Evolutionary conservation across 495 filamentous ascomycete species (phyloP).

Genomic region (Clohesyomyces aquaticus): DNA sequence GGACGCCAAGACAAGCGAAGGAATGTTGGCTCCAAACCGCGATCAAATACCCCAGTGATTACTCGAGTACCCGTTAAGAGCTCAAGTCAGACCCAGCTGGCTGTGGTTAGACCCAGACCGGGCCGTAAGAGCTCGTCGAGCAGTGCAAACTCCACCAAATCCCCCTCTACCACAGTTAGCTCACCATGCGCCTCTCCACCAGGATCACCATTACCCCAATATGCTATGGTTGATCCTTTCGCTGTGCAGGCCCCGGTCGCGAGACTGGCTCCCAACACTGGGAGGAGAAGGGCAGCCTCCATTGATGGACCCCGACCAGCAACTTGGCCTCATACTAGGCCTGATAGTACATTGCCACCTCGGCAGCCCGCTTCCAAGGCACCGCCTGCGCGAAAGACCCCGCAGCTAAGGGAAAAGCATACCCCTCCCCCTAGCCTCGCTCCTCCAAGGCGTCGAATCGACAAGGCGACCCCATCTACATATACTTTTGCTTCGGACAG

Average conservation of each 20-base stretch:
- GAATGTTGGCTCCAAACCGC: conserved; percentile 16
- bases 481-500: conserved; percentile 48
- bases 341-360: conserved; percentile 9
- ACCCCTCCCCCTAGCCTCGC: not conserved
- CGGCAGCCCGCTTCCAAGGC: conserved; percentile 9
- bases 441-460: conserved; percentile 22
- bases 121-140: conserved; percentile 30
- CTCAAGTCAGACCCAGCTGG: conserved; percentile 34
- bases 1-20: conserved; percentile 21
- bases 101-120: conserved; percentile 30
- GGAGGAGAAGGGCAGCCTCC: conserved; percentile 17
- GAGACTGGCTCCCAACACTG: not conserved
- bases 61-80: conserved; percentile 31
- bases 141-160: conserved; percentile 22
- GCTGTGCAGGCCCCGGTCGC: not conserved
- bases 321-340: conserved; percentile 29
- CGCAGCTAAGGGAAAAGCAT: conserved; percentile 18
- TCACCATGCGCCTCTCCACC: conserved; percentile 28
- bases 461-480: conserved; percentile 39
- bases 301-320: conserved; percentile 27
- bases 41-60: conserved; percentile 17
- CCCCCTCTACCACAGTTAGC: conserved; percentile 26
- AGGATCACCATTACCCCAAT: conserved; percentile 30
- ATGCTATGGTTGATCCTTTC: conserved; percentile 23
- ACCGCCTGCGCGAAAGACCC: not conserved